Evolutionary conservation across 2,329 filamentous ascomycete genomes (phyloP), one percentile per base, ranked within the genome.

Genomic region (Calonectria crousiana): DNA sequence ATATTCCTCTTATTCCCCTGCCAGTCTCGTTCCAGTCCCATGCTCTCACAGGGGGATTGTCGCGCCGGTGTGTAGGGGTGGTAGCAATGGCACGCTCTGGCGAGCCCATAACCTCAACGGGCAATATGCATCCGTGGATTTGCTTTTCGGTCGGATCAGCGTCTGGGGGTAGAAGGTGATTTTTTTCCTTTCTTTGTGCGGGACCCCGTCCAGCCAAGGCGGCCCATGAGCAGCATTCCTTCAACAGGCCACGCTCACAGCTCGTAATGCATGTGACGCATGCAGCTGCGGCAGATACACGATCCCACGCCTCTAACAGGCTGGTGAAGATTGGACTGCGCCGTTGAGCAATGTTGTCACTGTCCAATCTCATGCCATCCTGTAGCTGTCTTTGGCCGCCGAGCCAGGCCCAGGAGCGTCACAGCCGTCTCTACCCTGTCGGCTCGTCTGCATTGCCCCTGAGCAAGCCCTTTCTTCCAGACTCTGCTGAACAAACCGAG

Each of bases 141-240:
- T 79, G 74, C 77, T 80, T 79, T 76, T 77, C 76, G 47, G 77
- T 80, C 68, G 30, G n/a, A 74, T 75, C 75, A 79, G 74, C 64
- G 64, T 71, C 56, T 73, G 44, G 69, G 38, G 52, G 64, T 72
- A 72, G 70, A 71, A 79, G 70, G 75, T 77, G 73, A 77, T 76
- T 77, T 67, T 71, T 30, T 8, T 47, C 38, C 44, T 60, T 47
- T 30, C 60, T 72, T 60, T 28, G 32, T 28, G 20, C 36, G 52
- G 47, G 51, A 34, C 34, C 34, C 47, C 36, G 49, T 69, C 32
- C 34, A 47, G 44, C 32, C 53, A 47, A 44, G 47, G 28, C 28
- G 47, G 41, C 53, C 23, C 26, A 28, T 49, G 62, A 14, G 49
- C 69, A 64, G 20, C 44, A 47, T 34, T 62, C 41, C 34, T 66